Conservation (phyloP, 192 early-diverging fungal genomes). For the Spinellus fusiger region DNA sequence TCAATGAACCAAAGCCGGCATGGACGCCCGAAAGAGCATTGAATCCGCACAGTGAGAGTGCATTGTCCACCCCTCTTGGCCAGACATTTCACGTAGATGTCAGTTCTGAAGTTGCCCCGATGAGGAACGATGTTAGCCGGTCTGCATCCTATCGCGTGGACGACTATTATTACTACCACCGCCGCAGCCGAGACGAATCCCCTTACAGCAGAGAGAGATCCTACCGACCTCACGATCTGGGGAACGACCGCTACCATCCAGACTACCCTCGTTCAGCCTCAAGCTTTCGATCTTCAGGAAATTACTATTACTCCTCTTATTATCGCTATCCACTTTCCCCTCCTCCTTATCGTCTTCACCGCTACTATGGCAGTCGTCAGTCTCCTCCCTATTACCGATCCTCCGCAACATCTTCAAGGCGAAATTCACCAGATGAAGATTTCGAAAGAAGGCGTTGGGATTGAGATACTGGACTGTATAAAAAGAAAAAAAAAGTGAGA, state of each 20-base stretch:
- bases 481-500: not conserved
- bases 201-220: constrained; percentile 4
- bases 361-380: not conserved
- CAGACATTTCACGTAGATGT: not conserved
- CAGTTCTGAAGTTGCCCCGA: not conserved
- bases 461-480: not conserved
- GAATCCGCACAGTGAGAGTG: not conserved
- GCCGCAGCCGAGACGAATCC: not conserved
- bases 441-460: constrained; percentile 9
- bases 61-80: not conserved
- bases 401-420: not conserved
- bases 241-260: not conserved
- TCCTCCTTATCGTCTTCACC: not conserved
- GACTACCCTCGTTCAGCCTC: not conserved
- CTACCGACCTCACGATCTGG: not conserved
- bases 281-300: not conserved
- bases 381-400: constrained; percentile 4
- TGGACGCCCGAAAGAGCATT: not conserved
- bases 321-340: not conserved
- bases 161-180: not conserved
- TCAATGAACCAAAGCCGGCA: not conserved
- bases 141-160: not conserved
- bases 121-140: not conserved
- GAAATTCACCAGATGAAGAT: constrained; percentile 1
- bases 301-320: constrained; percentile 5